Evolutionary conservation across 1,284 basidiomycete species (phyloP), one percentile per base, ranked within the genome.

Genomic region (Polyporus tsugae): DNA sequence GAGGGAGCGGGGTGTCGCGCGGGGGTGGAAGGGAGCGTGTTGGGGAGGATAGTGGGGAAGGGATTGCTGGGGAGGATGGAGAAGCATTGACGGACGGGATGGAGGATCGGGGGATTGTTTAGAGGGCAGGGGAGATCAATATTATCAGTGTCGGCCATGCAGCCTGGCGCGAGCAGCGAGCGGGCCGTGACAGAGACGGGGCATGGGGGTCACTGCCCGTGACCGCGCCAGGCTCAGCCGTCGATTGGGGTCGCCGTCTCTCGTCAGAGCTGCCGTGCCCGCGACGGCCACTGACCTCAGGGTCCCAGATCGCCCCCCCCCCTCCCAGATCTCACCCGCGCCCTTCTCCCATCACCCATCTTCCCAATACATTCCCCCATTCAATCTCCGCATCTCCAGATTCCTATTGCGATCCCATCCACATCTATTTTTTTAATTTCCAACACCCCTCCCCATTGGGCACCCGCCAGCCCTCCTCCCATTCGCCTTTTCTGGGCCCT

Each of bases 71-170:
- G 64, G 63, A 60, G 71, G 71, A 64, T 73, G 67, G 69, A 73
- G 69, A 67, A 73, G 72, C 72, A 73, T 73, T 66, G 72, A 69
- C 71, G 67, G 65, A 68, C 64, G 66, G 58, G 58, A 60, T 64
- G 59, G 68, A 63, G 67, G 71, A 70, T 59, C 63, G 71, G 62
- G 66, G 60, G 65, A 64, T 55, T 60, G 59, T 62, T 41, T 41
- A 53, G 60, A 25, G 60, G 39, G 49, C 19, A 61, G 66, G 35
- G 57, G 17, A 35, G 63, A 66, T 67, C 69, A 67, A 63, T 65
- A 70, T 68, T 67, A 69, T 67, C 60, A 58, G 46, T 33, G 62
- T 57, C 44, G 42, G 65, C 55, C 46, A 62, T 33, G 64, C 58
- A 55, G 38, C 29, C 44, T 46, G 60, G 42, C 41, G 53, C 52